These are phyloP conservation scores for Ophiosphaerella narmari DNA, from an alignment of 2,329 filamentous ascomycete genomes.

Conservation along the genomic window DNA sequence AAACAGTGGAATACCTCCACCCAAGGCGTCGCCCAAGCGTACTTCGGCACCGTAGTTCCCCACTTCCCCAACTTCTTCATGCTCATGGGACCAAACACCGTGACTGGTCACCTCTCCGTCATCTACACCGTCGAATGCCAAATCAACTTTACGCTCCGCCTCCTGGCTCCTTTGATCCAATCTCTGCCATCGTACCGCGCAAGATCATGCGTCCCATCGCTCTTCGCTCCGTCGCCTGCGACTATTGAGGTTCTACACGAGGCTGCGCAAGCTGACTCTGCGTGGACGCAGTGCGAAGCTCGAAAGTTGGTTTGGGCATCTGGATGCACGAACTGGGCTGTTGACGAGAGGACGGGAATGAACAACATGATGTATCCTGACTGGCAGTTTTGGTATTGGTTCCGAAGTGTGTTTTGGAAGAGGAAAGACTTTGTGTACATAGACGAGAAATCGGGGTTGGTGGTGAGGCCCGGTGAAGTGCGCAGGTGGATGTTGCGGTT, in stretches of 20 bases:
- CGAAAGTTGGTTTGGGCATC: slow-evolving; percentile 55
- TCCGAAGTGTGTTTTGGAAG: slow-evolving; percentile 52
- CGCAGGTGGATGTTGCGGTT: slow-evolving; percentile 12
- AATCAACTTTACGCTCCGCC: slow-evolving; percentile 53
- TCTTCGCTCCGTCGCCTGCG: slow-evolving; percentile 23
- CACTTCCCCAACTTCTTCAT: slow-evolving; percentile 31
- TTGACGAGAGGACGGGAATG: slow-evolving; percentile 52
- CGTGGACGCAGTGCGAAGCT: slow-evolving; percentile 49
- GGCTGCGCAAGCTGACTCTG: slow-evolving; percentile 43
- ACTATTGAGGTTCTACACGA: slow-evolving; percentile 46
- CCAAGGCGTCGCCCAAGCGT: slow-evolving; percentile 49
- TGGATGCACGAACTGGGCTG: slow-evolving; percentile 59
- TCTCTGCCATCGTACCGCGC: slow-evolving; percentile 34
- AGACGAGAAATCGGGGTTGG: slow-evolving; percentile 22
- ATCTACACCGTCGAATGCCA: slow-evolving; percentile 59
- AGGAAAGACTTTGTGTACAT: slow-evolving; percentile 47
- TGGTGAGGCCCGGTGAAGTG: slow-evolving; percentile 17
- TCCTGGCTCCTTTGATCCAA: slow-evolving; percentile 50
- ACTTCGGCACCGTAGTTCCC: slow-evolving; percentile 56
- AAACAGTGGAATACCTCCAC: slow-evolving; percentile 46
- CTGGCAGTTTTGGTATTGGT: slow-evolving; percentile 57
- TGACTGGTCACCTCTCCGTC: slow-evolving; percentile 56
- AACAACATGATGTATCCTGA: slow-evolving; percentile 61
- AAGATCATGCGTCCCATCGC: slow-evolving; percentile 21
- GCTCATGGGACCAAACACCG: slow-evolving; percentile 44